Base-by-base conservation (phyloP, 805 yeast genomes). In the Kodamaea kakaduensis region DNA sequence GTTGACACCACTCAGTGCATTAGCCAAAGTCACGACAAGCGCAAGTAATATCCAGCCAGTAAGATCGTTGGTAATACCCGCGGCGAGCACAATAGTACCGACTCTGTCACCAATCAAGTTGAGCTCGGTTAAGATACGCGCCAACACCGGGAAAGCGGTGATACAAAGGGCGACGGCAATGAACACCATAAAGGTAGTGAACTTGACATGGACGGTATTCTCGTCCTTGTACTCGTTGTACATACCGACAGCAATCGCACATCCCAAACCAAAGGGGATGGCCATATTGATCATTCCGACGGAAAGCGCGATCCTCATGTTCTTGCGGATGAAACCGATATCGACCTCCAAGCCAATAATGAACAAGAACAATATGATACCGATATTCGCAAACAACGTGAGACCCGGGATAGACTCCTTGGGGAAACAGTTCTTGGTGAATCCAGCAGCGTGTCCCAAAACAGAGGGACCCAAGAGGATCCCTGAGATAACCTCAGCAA, bases 91-190 rank as follows among this genome's bases (percentile, higher is more conserved):
- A 31, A 70, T 59, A 16, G 68, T 63, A 6, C 87, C 88, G 14
- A 84, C 89, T 44, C 85, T 67, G 50, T 81, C 88, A 33, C 77
- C 78, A 28, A 81, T 71, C 41, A 84, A 64, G 44, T 84, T 71
- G 43, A 84, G 65, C 51, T 84, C 90, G 4, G 87, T 78, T 44
- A 84, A 60, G 17, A 84, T 84, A 52, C 94, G 75, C 1, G 85
- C 90, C 42, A 84, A 59, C 2, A 84, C 95, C 0, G 95, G 95
- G 56, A 84, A 80, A 1, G 95, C 95, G 3, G 95, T 84, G 45
- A 84, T 82, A 43, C 90, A 77, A 69, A 84, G 71, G 2, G 95
- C 90, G 9, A 82, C 87, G 2, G 90, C 89, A 33, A 84, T 78
- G 47, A 84, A 84, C 8, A 84, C 84, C 81, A 81, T 77, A 47